phyloP scores from a whole-genome alignment of 2,329 filamentous ascomycete genomes.

The Davidsoniella eucalypti region DNA sequence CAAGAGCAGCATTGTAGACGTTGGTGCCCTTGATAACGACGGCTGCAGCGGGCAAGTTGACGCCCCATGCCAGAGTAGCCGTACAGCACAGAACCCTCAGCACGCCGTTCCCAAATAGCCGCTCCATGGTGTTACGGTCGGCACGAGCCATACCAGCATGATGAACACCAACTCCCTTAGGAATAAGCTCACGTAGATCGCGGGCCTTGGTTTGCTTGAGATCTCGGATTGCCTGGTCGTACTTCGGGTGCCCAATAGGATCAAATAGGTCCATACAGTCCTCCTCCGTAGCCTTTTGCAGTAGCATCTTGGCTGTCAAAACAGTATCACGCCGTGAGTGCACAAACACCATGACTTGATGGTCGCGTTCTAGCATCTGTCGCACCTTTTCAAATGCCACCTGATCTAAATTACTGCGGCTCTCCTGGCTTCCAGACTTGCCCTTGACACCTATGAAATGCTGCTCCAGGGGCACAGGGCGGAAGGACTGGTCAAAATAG shows the following conservation, averaged over 20 bases:
- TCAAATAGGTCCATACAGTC: constrained; percentile 70
- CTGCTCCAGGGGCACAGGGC: constrained; percentile 88
- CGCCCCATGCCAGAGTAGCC: constrained; percentile 93
- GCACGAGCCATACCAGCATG: constrained; percentile 93
- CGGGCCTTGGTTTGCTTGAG: constrained; percentile 73
- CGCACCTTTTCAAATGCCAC: constrained; percentile 87
- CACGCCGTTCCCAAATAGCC: constrained; percentile 79
- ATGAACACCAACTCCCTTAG: constrained; percentile 85
- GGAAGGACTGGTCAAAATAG: constrained; percentile 92
- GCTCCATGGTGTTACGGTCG: constrained; percentile 90
- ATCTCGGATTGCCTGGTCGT: constrained; percentile 63
- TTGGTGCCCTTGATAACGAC: constrained; percentile 98
- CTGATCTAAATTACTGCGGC: constrained; percentile 74
- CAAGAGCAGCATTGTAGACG: constrained; percentile 88
- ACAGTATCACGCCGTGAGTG: constrained; percentile 92
- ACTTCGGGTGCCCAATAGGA: constrained; percentile 59
- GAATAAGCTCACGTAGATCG: constrained; percentile 75
- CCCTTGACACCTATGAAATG: constrained; percentile 95
- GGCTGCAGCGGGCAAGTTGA: constrained; percentile 90
- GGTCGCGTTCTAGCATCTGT: constrained; percentile 79
- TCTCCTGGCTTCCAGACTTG: constrained; percentile 64
- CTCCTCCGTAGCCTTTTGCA: constrained; percentile 73
- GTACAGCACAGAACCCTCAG: constrained; percentile 97
- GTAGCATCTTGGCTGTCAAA: constrained; percentile 67
- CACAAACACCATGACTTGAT: constrained; percentile 98